Conservation (phyloP, 306 rosid genomes). For the Fagus crenata region DNA sequence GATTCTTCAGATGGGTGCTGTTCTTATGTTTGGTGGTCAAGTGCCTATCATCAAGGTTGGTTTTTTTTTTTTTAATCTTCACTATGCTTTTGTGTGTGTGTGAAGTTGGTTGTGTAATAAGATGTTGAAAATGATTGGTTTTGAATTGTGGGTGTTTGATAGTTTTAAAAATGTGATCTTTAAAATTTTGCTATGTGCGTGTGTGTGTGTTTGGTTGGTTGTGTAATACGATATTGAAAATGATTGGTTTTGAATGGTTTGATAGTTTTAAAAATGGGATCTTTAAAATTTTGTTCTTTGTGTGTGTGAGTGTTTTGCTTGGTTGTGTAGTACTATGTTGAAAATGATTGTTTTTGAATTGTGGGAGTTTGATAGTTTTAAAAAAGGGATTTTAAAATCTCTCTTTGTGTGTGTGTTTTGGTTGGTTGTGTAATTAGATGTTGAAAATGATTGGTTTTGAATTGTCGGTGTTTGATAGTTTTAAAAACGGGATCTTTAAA, state of each 20-base stretch:
- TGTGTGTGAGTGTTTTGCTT: background rate
- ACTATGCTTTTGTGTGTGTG: too few relatives aligned
- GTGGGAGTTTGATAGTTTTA: background rate
- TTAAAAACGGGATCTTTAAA: too few relatives aligned
- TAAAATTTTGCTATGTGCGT: too few relatives aligned
- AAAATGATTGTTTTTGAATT: background rate
- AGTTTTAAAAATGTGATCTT: too few relatives aligned
- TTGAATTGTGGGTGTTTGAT: too few relatives aligned
- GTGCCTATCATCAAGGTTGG: slow-evolving; percentile 64
- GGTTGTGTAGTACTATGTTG: background rate
- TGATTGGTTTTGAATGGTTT: slow-evolving; percentile 2
- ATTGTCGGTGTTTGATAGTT: too few relatives aligned
- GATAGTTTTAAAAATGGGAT: background rate
- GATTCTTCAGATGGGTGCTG: slow-evolving; percentile 72
- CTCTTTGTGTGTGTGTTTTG: background rate
- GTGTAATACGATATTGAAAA: background rate
- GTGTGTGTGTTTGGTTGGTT: background rate
- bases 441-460: background rate
- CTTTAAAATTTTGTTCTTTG: background rate
- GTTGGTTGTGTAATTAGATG: background rate
- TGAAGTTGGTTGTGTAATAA: too few relatives aligned
- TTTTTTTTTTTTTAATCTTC: background rate
- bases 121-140: too few relatives aligned
- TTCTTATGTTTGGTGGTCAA: slow-evolving; percentile 81
- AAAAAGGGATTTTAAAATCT: background rate